A percentile compares a stretch with the other conserved stretches of the same genome.
These are phyloP conservation scores for Suillus decipiens DNA, from an alignment of 768 basidiomycete species.

Conservation along the genomic window DNA sequence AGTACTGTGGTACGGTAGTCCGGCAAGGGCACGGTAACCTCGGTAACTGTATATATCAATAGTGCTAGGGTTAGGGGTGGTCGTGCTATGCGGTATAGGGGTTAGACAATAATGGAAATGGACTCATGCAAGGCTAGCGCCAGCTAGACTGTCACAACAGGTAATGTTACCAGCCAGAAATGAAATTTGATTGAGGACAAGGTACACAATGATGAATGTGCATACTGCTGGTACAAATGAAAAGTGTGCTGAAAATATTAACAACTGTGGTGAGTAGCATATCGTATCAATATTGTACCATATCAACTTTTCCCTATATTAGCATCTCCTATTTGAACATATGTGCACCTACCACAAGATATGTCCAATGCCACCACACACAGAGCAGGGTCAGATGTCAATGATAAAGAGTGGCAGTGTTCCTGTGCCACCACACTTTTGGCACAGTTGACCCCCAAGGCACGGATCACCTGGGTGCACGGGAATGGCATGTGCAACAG, in stretches of 20 bases:
- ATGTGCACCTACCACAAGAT: conserved; percentile 35
- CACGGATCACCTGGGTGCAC: conserved; percentile 66
- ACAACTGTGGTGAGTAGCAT: neutral
- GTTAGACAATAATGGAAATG: no score
- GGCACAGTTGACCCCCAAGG: conserved; percentile 67
- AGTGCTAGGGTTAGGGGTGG: no score
- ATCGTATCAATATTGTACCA: neutral
- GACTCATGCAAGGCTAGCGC: no score
- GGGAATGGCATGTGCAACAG: conserved; percentile 46
- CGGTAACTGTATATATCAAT: no score
- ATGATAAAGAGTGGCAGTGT: conserved; percentile 52
- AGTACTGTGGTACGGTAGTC: no score
- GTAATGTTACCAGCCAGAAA: neutral
- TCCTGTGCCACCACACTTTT: conserved; percentile 65
- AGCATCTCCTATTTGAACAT: neutral
- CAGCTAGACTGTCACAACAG: no score
- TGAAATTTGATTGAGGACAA: neutral
- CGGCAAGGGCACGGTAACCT: no score
- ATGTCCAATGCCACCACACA: conserved; percentile 68
- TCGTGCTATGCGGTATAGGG: no score
- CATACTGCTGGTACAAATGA: neutral
- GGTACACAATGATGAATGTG: neutral
- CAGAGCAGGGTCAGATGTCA: conserved; percentile 51
- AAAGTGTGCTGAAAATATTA: neutral
- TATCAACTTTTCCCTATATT: neutral